Base-by-base conservation (phyloP, 371 early-diverging fungal species). In the Blastocladiella emersonii region DNA sequence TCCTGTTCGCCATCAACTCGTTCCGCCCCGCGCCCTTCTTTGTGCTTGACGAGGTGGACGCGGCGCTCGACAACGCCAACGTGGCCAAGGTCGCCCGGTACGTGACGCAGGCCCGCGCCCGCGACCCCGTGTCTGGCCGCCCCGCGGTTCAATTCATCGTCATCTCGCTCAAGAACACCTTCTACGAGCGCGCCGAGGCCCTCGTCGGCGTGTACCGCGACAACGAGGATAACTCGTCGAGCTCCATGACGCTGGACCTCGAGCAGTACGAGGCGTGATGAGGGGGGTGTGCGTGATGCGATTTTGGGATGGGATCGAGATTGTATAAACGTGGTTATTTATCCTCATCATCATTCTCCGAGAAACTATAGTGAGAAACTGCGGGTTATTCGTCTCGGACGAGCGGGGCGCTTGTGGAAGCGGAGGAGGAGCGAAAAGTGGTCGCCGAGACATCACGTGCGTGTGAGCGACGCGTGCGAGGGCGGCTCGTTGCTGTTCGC, bases 11-110 rank as follows among this genome's bases (percentile, higher is more conserved):
- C 43, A 87, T 99, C 67, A 95, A 98, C 72, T 83, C 85, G 73
- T 95, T 84, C 76, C 87, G 86, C 45, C 98, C 97, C 21, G 86
- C 99, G 13, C 98, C 99, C 2, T 99, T 99, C 82, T 98, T 99
- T 82, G 92, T 99, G 7, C 79, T 99, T 66, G 99, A 99, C 72
- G 99, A 99, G 76, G 92, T 99, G 10, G 99, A 99, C 77, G 95
- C 98, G 10, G 99, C 99, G 0, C 78, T 99, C 43, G 99, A 99
- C 72, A 93, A 93, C 73, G 83, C 89, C 61, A 99, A 99, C 72
- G 98, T 99, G 8, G 78, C 85, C 17, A 87, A 87, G 67, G 86
- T 99, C 43, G 92, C 93, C 0, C 79, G 80, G 44, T 99, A 95
- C 73, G 83, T 99, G 60, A 85, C 87, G 48, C 64, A 21, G 36